These are phyloP conservation scores for Xylariaceae sp. DNA, from an alignment of 2,329 filamentous ascomycete genomes.

Conservation along the genomic window DNA sequence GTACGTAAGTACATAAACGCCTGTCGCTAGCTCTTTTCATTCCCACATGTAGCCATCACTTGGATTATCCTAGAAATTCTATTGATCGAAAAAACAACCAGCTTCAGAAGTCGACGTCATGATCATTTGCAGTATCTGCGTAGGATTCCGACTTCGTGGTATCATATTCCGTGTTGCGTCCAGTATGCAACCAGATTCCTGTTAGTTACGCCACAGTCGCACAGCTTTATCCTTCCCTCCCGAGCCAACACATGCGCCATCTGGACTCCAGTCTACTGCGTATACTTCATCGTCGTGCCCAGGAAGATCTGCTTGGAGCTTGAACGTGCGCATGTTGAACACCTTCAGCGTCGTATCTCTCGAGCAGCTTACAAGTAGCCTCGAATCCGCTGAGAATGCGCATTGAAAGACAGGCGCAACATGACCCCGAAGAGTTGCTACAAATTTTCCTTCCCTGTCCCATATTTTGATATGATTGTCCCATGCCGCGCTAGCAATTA, in stretches of 20 bases:
- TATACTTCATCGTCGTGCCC: constrained; percentile 21
- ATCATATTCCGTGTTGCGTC: no score
- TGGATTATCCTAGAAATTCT: no score
- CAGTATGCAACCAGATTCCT: no score
- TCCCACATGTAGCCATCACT: no score
- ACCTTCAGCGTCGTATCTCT: constrained; percentile 90
- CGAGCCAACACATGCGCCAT: constrained; percentile 83
- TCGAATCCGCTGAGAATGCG: constrained; percentile 85
- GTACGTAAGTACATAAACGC: no score
- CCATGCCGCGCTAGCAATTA: constrained; percentile 85
- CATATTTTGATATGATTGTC: constrained; percentile 95
- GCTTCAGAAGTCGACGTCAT: no score
- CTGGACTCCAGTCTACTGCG: constrained; percentile 84
- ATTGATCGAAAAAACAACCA: no score
- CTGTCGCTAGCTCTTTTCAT: no score
- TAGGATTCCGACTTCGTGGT: no score
- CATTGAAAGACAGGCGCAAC: constrained; percentile 88
- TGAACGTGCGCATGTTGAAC: constrained; percentile 85
- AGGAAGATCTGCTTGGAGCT: constrained; percentile 44
- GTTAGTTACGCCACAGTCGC: constrained; percentile 60
- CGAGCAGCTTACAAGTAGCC: constrained; percentile 71
- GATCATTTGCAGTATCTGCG: no score
- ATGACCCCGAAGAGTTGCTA: constrained; percentile 83
- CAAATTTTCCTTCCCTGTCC: constrained; percentile 73
- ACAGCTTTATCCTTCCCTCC: constrained; percentile 88